Evolutionary conservation across 108 stramenopile species (phyloP).

Genomic region (Nannochloropsis salina): DNA sequence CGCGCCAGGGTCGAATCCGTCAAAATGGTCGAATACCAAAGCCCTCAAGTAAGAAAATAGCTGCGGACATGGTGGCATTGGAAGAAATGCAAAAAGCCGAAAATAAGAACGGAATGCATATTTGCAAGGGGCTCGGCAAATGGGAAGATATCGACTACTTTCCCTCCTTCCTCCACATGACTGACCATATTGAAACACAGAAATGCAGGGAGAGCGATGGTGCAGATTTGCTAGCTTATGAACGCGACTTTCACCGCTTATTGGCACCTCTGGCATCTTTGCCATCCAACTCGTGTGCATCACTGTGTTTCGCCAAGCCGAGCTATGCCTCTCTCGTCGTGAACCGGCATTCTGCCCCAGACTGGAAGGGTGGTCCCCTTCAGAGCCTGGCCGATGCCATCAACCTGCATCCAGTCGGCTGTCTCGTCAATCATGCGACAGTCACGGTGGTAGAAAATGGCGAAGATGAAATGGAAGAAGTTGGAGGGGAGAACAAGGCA

Average conservation of each 20-base stretch:
- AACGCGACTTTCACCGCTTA: not conserved
- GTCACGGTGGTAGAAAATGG: not conserved
- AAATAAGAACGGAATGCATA: not conserved
- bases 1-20: not conserved
- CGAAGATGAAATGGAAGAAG: not conserved
- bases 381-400: not conserved
- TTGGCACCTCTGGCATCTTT: not conserved
- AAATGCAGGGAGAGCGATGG: not conserved
- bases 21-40: not conserved
- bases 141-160: not conserved
- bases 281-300: not conserved
- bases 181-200: not conserved
- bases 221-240: not conserved
- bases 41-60: not conserved
- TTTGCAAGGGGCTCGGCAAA: not conserved
- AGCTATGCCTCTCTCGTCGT: not conserved
- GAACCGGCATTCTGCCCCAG: not conserved
- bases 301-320: not conserved
- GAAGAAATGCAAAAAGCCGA: not conserved
- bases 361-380: not conserved
- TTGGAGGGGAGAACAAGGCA: not conserved
- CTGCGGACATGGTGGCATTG: not conserved
- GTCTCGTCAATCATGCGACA: not conserved
- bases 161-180: not conserved
- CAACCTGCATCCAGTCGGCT: not conserved